Base-by-base conservation (phyloP, 2,329 filamentous ascomycete species). In the Endocalyx cinctus region DNA sequence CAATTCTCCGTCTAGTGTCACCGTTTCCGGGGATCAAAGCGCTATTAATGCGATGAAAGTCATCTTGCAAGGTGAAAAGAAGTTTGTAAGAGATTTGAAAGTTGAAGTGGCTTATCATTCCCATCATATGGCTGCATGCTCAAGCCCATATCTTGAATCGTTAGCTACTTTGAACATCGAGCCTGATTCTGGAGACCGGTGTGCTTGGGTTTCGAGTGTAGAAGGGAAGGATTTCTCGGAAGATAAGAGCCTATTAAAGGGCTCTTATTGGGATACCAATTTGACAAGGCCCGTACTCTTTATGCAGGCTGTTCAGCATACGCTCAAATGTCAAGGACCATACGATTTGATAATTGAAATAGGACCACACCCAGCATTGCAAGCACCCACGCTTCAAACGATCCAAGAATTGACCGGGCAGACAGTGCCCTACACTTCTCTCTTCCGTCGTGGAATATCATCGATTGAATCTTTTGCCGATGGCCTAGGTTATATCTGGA, bases 291-390 rank as follows among this genome's bases (percentile, higher is more conserved):
- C 60, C 7, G 60, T 64, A 2, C 31, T 50, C 3, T 65, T 65
- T 42, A 48, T 43, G 2, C 43, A 59, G 27, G 61, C 62, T 1
- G 46, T 11, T n/a, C 41, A 8, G 5, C 38, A 8, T 25, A 37
- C 25, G 23, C 23, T 27, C 32, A 31, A 6, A 31, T 10, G n/a
- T 5, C 6, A 20, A 13, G 14, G 25, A 12, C 6, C 17, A 6
- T 51, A 47, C 22, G 47, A 58, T 22, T 29, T 55, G 1, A 43
- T 45, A 5, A 28, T 64, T 3, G 62, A 65, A 33, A 27, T 64
- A 10, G 62, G 62, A 2, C 54, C 61, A 5, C 60, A 48, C 40
- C 54, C 61, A 5, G 57, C 60, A 13, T 46, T 64, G 2, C 57
- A 60, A 37, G 54, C 50, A 1, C 42, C 44, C 3, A 26, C 30